A percentile compares a stretch with the other conserved stretches of the same genome.
Evolutionary conservation across 352 stramenopile species (phyloP).

Genomic region (Globisporangium lucens): DNA sequence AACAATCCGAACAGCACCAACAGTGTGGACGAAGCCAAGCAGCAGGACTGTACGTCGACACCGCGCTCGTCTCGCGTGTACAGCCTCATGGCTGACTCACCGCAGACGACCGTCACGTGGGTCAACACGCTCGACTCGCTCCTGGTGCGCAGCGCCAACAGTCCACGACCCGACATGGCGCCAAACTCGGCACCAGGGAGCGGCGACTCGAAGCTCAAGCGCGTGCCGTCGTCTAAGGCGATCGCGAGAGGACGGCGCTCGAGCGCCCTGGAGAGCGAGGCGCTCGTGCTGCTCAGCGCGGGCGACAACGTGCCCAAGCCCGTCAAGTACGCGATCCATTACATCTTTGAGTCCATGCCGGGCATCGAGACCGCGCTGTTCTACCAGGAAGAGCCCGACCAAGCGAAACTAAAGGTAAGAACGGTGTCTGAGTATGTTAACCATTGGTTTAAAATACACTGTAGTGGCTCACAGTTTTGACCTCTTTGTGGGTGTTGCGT

Average conservation of each 20-base stretch:
- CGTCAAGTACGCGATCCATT: conserved; percentile 66
- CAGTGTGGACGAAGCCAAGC: conserved; percentile 18
- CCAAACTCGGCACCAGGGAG: conserved; percentile 9
- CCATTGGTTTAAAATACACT: background rate
- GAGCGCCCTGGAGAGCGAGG: conserved; percentile 48
- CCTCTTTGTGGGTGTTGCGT: background rate
- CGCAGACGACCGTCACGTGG: conserved; percentile 68
- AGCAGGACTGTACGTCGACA: conserved; percentile 37
- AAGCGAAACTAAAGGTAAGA: conserved; percentile 48
- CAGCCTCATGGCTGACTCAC: conserved; percentile 75
- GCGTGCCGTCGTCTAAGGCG: conserved; percentile 21
- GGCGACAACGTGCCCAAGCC: conserved; percentile 53
- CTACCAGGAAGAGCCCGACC: conserved; percentile 56
- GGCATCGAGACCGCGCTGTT: conserved; percentile 75
- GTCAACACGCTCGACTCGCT: conserved; percentile 73
- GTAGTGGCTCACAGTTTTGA: conserved; percentile 8
- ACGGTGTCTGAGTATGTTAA: background rate
- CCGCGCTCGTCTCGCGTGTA: conserved; percentile 67
- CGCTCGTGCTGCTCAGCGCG: conserved; percentile 32
- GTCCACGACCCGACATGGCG: conserved; percentile 51
- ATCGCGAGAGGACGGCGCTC: conserved; percentile 31
- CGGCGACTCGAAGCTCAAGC: conserved; percentile 20
- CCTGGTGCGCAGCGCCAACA: conserved; percentile 70
- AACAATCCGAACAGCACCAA: conserved; percentile 22
- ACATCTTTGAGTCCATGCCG: conserved; percentile 78